Base-by-base conservation (phyloP, 2,329 filamentous ascomycete species). In the Leptoxyphium fumago region DNA sequence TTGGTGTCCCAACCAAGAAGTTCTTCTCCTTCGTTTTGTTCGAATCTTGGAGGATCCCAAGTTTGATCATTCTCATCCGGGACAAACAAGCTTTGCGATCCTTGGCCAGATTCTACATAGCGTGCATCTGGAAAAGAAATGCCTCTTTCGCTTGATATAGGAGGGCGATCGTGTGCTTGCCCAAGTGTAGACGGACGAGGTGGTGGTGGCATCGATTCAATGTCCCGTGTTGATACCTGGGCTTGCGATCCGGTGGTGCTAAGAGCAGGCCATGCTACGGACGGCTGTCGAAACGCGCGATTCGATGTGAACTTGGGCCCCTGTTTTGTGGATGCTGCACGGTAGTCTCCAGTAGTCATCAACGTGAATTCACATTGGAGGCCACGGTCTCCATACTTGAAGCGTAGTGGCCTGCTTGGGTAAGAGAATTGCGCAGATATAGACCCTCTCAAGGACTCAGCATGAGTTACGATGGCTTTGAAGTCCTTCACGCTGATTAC, bases 401-500 rank as follows among this genome's bases (percentile, higher is more conserved):
- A 72, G 54, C 85, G 80, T 57, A 89, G 73, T 1, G 84, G 84
- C 13, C 75, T 74, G 13, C 76, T 75, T 3, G 84, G 82, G 21
- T 74, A 67, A 2, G 84, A 87, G 61, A 87, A 88, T 43, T 70
- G 70, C 10, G 82, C 80, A 13, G 72, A 74, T 11, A 88, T 67
- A 39, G 74, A 72, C n/a, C 75, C 77, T 43, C 77, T 77, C 5
- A 80, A 72, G 18, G 78, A 77, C 18, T 80, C 79, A 9, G 84
- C 83, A 61, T 89, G 84, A 29, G 78, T 74, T 42, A 87, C 77
- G 43, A 88, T 84, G 29, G 83, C 79, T 42, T 83, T 79, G 60
- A 88, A 88, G 61, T 89, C 84, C 55, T 85, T 87, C 56, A 89
- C 82, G 52, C 78, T 84, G 56, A 88, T 82, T 46, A 85, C 75